Conservation (phyloP, 1,139 yeast genomes). For the Magnusiomyces suaveolens region DNA sequence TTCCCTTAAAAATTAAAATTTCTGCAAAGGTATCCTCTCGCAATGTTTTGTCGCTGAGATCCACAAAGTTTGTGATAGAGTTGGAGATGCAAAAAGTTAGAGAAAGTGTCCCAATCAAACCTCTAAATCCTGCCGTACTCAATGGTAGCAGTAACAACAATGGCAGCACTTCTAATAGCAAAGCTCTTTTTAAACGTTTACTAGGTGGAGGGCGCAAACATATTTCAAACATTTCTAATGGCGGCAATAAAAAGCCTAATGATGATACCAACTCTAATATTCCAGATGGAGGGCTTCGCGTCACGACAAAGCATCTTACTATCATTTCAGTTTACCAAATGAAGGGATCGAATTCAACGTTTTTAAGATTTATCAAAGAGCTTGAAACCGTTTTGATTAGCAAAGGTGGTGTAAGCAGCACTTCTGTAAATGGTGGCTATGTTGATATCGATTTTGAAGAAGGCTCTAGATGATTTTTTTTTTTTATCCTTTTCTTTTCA, state of each 20-base stretch:
- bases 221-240: background rate
- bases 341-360: conserved; percentile 11
- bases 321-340: conserved; percentile 8
- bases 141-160: background rate
- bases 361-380: conserved; percentile 10
- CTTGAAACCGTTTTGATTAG: conserved; percentile 7
- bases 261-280: background rate
- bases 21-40: conserved; percentile 30
- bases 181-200: background rate
- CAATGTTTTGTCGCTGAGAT: conserved; percentile 28
- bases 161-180: background rate
- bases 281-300: background rate
- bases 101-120: conserved; percentile 1
- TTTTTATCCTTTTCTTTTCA: background rate
- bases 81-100: conserved; percentile 14
- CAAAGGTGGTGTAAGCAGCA: background rate
- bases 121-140: background rate
- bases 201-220: background rate
- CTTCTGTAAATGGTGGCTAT: background rate
- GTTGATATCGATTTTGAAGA: background rate
- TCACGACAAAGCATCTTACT: conserved; percentile 1
- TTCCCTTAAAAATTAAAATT: conserved; percentile 20
- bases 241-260: background rate
- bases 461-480: background rate
- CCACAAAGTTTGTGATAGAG: conserved; percentile 27